Evolutionary conservation across 164 flowering plant genomes (phyloP), one percentile per base, ranked within the genome.

Genomic region (Amborella trichopoda): DNA sequence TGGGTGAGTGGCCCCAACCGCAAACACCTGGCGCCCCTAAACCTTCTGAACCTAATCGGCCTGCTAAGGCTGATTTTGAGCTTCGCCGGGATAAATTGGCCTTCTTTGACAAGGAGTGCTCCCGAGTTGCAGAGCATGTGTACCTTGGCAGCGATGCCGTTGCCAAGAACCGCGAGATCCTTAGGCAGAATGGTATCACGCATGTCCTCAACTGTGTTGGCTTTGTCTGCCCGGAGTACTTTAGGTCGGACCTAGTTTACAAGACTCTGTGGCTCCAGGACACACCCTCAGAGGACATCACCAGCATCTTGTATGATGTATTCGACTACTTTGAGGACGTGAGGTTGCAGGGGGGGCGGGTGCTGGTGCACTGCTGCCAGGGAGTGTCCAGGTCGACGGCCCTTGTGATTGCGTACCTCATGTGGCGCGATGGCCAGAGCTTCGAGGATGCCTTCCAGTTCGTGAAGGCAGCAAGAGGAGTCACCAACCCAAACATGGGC

Each of bases 311-410:
- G 3, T 82, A 86, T 52, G 89, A 86, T 58, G 95, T 86, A 24
- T 86, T 86, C 48, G 95, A 86, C 63, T 86, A 82, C 60, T 82
- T 86, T 58, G 95, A 86, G 49, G 91, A 86, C 61, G 91, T 82
- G 26, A 52, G 76, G 26, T 79, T 69, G 62, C 86, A 81, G 34
- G 68, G 69, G 11, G 95, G 95, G 17, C 63, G 89, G 26, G 95
- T 86, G 37, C 52, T 86, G 9, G 95, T 86, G 19, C 95, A 86
- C 41, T 86, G 95, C 52, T 82, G 79, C 61, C 86, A 86, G 63
- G 95, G 95, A 1, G 78, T 82, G 8, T 86, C 95, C 10, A 53
- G 95, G 24, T 86, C 95, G 0, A 78, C 86, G 0, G 74, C 95
- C 1, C 58, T 86, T 69, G 91, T 78, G 14, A 86, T 86, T 47